phyloP scores from a whole-genome alignment of 2,329 filamentous ascomycete species.

The Fusarium pseudocircinatum region DNA sequence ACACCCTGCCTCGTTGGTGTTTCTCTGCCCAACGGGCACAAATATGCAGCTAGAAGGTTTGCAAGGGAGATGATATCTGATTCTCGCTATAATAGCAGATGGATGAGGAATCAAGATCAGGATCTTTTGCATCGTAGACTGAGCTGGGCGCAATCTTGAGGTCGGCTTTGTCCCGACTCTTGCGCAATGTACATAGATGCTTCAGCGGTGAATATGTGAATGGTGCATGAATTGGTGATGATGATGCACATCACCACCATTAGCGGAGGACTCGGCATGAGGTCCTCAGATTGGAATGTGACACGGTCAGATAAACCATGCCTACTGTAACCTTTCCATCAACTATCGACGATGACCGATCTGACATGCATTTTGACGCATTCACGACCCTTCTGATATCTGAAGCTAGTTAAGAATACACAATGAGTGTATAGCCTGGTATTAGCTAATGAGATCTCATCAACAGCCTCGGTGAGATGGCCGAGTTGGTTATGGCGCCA shows the following conservation, averaged over 20 bases:
- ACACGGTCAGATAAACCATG: background rate
- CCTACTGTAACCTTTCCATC: background rate
- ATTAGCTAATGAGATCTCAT: fast-evolving
- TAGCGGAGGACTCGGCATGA: background rate
- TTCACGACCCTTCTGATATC: background rate
- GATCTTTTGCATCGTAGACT: background rate
- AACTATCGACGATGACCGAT: background rate
- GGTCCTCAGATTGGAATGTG: background rate
- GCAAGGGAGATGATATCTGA: background rate
- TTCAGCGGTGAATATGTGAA: background rate
- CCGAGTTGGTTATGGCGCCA: conserved; percentile 45
- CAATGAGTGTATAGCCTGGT: fast-evolving
- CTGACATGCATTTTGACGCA: background rate
- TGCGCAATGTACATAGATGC: background rate
- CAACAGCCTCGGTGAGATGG: conserved; percentile 39
- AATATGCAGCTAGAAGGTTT: conserved; percentile 18
- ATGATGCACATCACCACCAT: background rate
- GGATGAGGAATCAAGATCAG: background rate
- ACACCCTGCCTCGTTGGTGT: background rate
- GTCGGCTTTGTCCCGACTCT: background rate
- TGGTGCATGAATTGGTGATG: background rate
- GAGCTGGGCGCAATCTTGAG: conserved; percentile 4
- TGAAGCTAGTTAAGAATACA: background rate
- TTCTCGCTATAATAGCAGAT: background rate
- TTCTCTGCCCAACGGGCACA: background rate